Base-by-base conservation (phyloP, 768 basidiomycete genomes). In the Leccinum fibrillosum region DNA sequence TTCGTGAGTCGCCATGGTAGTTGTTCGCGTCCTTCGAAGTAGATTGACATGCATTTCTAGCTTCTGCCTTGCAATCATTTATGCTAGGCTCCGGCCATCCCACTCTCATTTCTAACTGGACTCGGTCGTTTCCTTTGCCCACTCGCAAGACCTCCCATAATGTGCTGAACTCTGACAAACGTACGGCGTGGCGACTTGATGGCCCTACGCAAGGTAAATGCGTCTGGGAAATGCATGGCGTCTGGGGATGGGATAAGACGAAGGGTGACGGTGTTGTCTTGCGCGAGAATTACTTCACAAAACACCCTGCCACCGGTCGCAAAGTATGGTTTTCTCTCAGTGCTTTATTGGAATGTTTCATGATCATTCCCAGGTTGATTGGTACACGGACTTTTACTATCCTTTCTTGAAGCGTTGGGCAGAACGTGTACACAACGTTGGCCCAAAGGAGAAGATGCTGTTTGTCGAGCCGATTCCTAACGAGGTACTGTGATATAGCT, bases 391-490 rank as follows among this genome's bases (percentile, higher is more conserved):
- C 69, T 91, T 84, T 62, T 95, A 91, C 72, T 91, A 80, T 69
- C 91, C 92, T 0, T 86, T 94, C 66, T 66, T 89, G 58, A 78
- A 80, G 55, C 75, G 76, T 44, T 94, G 93, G 89, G 80, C 82
- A 12, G 76, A 81, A 47, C 75, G 84, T 28, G 82, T 92, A 11
- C 78, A 82, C 35, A 67, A 67, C 19, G 75, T 77, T 9, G 74
- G 79, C 5, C 74, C 80, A 1, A 74, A 72, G 4, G 78, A 83
- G 5, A 88, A 87, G 64, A 74, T 90, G 54, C 71, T 88, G 0
- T 91, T 96, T 62, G 79, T 87, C 1, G 96, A 96, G 64, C 82
- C 88, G 17, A 89, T 99, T 61, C 96, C 97, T 7, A 99, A 99
- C 64, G 96, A 99, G 78, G 92, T 92, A 42, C 3, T 67, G 62